Conservation (phyloP, 208 protist species). For the Acanthamoeba lenticulata region DNA sequence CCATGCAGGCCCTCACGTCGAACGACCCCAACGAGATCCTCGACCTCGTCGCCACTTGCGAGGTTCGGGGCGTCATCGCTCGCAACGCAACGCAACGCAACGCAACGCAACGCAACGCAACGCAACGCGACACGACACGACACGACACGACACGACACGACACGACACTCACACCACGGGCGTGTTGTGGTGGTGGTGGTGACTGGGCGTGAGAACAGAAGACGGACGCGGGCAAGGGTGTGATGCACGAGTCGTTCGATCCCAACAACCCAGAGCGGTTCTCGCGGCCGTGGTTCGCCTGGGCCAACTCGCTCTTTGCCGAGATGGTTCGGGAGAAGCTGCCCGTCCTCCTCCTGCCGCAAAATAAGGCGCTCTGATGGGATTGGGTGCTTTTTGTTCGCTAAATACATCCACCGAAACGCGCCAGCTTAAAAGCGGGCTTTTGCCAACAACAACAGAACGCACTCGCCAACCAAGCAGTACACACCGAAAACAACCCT, state of each 20-base stretch:
- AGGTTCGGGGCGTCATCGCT: not conserved
- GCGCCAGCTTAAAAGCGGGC: too few species aligned
- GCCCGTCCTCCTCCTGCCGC: conserved; percentile 4
- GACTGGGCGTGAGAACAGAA: not conserved
- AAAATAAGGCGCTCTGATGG: too few species aligned
- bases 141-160: too few species aligned
- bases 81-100: conserved; percentile 40
- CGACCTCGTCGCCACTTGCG: not conserved
- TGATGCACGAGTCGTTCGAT: conserved; percentile 77
- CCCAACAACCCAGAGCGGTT: conserved; percentile 68
- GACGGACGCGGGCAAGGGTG: conserved; percentile 27
- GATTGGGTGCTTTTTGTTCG: too few species aligned
- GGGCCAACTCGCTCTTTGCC: conserved; percentile 76
- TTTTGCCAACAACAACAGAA: too few species aligned
- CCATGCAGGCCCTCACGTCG: conserved; percentile 75
- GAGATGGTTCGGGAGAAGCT: conserved; percentile 42
- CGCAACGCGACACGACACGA: too few species aligned
- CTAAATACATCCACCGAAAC: too few species aligned
- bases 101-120: not conserved
- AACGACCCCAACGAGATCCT: conserved; percentile 36
- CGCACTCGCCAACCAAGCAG: too few species aligned
- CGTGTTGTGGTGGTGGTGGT: conserved; percentile 69
- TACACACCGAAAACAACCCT: too few species aligned
- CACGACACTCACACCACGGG: too few species aligned
- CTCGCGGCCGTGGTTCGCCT: conserved; percentile 75